phyloP scores from a whole-genome alignment of 2,329 filamentous ascomycete species.

The Fusarium keratoplasticum region DNA sequence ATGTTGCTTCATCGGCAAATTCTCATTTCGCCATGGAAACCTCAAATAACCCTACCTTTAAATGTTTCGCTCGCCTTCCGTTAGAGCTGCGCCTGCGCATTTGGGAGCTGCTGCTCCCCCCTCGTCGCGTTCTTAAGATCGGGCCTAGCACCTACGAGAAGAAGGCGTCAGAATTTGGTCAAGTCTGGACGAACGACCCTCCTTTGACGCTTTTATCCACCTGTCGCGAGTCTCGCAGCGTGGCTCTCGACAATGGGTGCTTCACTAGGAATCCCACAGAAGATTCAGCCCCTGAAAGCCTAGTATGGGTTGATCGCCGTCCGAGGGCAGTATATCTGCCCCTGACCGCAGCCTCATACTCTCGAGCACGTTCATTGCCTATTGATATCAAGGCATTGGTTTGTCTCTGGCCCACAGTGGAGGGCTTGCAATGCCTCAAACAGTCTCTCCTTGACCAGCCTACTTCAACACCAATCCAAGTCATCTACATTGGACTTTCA shows the following conservation, averaged over 20 bases:
- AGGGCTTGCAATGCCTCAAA: not conserved
- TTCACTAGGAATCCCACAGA: not conserved
- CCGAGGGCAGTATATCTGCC: not conserved
- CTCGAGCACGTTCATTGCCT: not conserved
- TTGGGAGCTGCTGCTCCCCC: conserved; percentile 8
- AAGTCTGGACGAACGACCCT: not conserved
- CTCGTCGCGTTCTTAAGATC: not conserved
- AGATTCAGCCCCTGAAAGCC: not conserved
- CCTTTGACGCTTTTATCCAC: not conserved
- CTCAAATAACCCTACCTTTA: not conserved
- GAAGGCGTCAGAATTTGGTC: not conserved
- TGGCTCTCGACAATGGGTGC: not conserved
- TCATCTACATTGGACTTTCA: not conserved
- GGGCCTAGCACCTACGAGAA: not conserved
- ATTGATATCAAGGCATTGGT: not conserved
- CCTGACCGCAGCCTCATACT: not conserved
- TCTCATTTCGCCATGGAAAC: not conserved
- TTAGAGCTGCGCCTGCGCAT: conserved; percentile 5
- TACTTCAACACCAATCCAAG: not conserved
- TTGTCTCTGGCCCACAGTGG: not conserved
- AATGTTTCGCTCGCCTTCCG: not conserved
- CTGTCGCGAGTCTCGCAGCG: not conserved
- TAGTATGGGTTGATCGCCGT: not conserved
- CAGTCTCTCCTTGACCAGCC: not conserved
- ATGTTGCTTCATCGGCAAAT: not conserved